Conservation (phyloP, 345 rosid genomes). For the Aethionema arabicum region DNA sequence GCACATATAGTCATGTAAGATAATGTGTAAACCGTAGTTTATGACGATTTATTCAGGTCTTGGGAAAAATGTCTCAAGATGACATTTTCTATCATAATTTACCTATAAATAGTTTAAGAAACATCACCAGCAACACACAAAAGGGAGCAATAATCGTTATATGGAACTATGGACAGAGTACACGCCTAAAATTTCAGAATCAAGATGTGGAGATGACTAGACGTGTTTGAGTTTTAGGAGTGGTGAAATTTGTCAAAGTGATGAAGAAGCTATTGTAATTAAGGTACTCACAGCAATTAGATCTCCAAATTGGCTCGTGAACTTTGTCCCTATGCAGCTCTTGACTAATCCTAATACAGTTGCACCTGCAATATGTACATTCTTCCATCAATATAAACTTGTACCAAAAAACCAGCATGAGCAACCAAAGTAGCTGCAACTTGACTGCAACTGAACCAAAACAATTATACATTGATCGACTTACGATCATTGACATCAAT, state of each 20-base stretch:
- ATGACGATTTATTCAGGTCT: background rate
- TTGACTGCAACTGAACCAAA: background rate
- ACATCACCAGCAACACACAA: too few relatives aligned
- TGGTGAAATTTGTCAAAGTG: background rate
- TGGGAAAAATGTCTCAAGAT: background rate
- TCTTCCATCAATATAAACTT: slow-evolving; percentile 3
- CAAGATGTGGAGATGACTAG: slow-evolving; percentile 5
- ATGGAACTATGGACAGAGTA: too few relatives aligned
- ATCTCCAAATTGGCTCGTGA: slow-evolving; percentile 94
- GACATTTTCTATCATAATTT: background rate
- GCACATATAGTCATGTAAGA: slow-evolving; percentile 5
- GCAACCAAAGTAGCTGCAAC: background rate
- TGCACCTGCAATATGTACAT: slow-evolving; percentile 33
- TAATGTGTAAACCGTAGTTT: slow-evolving; percentile 11
- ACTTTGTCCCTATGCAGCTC: slow-evolving; percentile 95
- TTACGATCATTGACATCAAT: slow-evolving; percentile 81
- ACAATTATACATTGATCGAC: slow-evolving; percentile 38
- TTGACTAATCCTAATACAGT: slow-evolving; percentile 73
- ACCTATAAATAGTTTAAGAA: too few relatives aligned
- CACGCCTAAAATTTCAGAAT: background rate
- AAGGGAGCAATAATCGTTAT: too few relatives aligned
- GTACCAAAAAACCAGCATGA: background rate
- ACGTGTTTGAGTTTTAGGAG: background rate
- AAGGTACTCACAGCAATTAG: slow-evolving; percentile 77
- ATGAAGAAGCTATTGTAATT: background rate